phyloP scores from a whole-genome alignment of 2,329 filamentous ascomycete genomes.

The Amesomyces nigricolor region DNA sequence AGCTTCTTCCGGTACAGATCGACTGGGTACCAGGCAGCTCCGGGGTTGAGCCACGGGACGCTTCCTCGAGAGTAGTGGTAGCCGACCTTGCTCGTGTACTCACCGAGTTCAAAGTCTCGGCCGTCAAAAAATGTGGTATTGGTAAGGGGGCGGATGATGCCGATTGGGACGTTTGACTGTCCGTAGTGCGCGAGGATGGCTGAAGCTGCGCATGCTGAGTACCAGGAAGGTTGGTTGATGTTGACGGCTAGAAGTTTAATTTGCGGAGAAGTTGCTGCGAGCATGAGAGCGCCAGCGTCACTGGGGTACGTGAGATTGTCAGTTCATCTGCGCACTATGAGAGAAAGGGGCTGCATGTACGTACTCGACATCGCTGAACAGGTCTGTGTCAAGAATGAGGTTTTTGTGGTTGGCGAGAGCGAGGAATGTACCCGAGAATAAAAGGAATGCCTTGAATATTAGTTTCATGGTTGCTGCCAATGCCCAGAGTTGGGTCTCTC shows the following conservation, averaged over 20 bases:
- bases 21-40: constrained; percentile 39
- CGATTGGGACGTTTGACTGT: constrained; percentile 34
- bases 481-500: too few relatives aligned
- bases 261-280: constrained; percentile 35
- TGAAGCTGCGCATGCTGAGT: constrained; percentile 38
- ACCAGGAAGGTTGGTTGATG: constrained; percentile 38
- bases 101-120: constrained; percentile 35
- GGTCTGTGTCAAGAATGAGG: constrained; percentile 43
- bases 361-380: constrained; percentile 44
- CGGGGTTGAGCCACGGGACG: constrained; percentile 32
- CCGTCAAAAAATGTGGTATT: constrained; percentile 41
- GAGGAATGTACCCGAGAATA: neutral
- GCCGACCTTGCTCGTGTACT: constrained; percentile 43
- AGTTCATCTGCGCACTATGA: neutral
- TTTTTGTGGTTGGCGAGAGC: constrained; percentile 27
- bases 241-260: constrained; percentile 38
- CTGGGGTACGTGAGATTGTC: constrained; percentile 22
- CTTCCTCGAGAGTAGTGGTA: constrained; percentile 37
- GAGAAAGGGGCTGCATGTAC: neutral
- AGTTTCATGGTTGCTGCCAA: too few relatives aligned
- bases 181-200: constrained; percentile 40
- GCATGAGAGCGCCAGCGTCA: constrained; percentile 38
- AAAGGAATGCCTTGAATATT: too few relatives aligned
- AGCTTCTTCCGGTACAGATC: constrained; percentile 41
- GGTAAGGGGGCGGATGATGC: constrained; percentile 36